Base-by-base conservation (phyloP, 2,329 filamentous ascomycete species). In the Mariannaea sp. region DNA sequence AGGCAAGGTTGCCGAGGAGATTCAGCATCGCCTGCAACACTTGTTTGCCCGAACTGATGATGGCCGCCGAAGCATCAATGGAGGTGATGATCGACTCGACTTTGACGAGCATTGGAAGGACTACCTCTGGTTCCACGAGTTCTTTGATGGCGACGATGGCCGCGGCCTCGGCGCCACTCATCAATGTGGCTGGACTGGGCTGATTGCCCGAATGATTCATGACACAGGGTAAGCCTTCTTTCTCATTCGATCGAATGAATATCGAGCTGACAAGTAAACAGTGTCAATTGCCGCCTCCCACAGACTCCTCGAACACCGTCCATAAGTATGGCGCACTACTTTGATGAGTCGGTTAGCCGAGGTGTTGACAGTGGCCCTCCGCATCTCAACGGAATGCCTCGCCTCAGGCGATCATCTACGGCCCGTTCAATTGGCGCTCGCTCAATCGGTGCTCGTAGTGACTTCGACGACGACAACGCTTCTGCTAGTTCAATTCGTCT, bases 141-240 rank as follows among this genome's bases (percentile, higher is more conserved):
- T 95, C 79, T 97, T 97, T 69, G 93, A 97, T 68, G 93, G 92
- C 32, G 92, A 97, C 70, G 87, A 80, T 44, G 93, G 93, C 12
- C 88, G 92, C 61, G 93, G 94, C 13, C 81, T 97, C 1, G 93
- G 93, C 52, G 91, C 93, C 30, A 93, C 87, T 41, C 94, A 97
- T 73, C 94, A 97, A 73, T 96, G 91, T 68, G 93, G 93, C 43
- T 97, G 94, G 93, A 97, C 93, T 30, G 93, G 93, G 19, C 74
- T 97, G 62, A 92, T 97, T 70, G 93, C 93, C 20, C 92, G 95
- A 74, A 89, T 97, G 84, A 97, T 97, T 55, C 93, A 97, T 65
- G 94, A 97, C 68, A 97, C 93, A 62, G 93, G 92, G 90, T 94
- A 86, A 77, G 87, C 75, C 24, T 49, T 5, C 41, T 24, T 22